Evolutionary conservation across 2,329 filamentous ascomycete species (phyloP).

Genomic region (Pestalotiopsis sp.): DNA sequence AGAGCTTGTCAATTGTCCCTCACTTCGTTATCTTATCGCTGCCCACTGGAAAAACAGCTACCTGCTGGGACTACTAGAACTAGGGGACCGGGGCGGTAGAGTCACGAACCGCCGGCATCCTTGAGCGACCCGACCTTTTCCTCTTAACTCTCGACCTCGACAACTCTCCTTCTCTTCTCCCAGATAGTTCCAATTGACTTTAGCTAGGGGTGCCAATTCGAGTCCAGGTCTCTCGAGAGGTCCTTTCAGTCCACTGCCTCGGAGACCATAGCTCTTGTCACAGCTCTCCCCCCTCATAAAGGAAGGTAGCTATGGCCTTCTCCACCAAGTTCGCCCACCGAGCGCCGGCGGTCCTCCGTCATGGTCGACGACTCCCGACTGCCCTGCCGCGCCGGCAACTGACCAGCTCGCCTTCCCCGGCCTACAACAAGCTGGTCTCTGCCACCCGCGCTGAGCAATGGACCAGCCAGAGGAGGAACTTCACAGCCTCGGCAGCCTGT

Average conservation of each 20-base stretch:
- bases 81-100: conserved; percentile 12
- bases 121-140: not conserved
- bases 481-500: conserved; percentile 48
- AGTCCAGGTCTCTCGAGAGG: conserved; percentile 28
- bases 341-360: conserved; percentile 60
- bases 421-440: conserved; percentile 32
- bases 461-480: conserved; percentile 47
- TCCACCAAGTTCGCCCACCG: conserved; percentile 52
- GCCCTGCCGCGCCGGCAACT: conserved; percentile 47
- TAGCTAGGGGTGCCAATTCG: conserved; percentile 30
- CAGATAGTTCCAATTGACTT: conserved; percentile 26
- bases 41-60: conserved; percentile 14
- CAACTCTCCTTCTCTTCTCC: not conserved
- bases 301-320: conserved; percentile 27
- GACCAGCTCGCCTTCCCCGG: conserved; percentile 37
- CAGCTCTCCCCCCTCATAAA: conserved; percentile 6
- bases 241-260: conserved; percentile 20
- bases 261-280: conserved; percentile 16
- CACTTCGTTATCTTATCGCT: conserved; percentile 16
- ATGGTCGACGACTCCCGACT: conserved; percentile 52
- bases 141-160: too few species aligned
- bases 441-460: conserved; percentile 37
- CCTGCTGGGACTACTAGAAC: not conserved
- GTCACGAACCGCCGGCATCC: conserved; percentile 6
- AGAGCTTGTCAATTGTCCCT: conserved; percentile 10